phyloP scores from a whole-genome alignment of 1,284 basidiomycete species.

The Irpex lacteus region DNA sequence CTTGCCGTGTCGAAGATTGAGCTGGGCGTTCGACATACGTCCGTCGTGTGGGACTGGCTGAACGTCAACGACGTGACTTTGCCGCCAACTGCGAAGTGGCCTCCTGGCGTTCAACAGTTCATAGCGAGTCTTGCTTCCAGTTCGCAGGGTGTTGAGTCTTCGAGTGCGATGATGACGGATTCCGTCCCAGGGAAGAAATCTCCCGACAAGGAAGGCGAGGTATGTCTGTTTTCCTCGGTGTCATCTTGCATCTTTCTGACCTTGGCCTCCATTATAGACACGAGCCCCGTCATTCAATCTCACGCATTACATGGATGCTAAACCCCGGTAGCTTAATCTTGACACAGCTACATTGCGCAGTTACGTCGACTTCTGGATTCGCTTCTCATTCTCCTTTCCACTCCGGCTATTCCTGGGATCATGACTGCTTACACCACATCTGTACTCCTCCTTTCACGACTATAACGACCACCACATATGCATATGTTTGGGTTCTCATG shows the following conservation, averaged over 20 bases:
- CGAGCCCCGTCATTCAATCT: constrained; percentile 50
- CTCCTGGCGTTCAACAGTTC: constrained; percentile 33
- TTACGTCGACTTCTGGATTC: not conserved
- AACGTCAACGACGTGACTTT: constrained; percentile 47
- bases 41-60: constrained; percentile 52
- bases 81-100: constrained; percentile 41
- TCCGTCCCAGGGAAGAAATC: constrained; percentile 14
- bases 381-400: not conserved
- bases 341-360: not conserved
- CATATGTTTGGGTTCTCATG: not conserved
- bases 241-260: not conserved
- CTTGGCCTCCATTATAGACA: constrained; percentile 7
- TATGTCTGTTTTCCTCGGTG: constrained; percentile 6
- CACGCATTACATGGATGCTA: constrained; percentile 45
- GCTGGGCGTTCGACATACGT: constrained; percentile 57
- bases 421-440: not conserved
- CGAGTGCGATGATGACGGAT: constrained; percentile 10
- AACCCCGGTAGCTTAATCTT: constrained; percentile 13
- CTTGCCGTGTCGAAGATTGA: constrained; percentile 61
- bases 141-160: constrained; percentile 8
- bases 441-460: too few species aligned
- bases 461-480: constrained; percentile 1
- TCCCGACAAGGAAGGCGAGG: constrained; percentile 17
- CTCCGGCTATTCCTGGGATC: not conserved
- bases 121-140: not conserved